Percentiles rank a stretch among this genome's conserved stretches.
phyloP scores from a whole-genome alignment of 331 rosid species.

The Cydonia oblonga region DNA sequence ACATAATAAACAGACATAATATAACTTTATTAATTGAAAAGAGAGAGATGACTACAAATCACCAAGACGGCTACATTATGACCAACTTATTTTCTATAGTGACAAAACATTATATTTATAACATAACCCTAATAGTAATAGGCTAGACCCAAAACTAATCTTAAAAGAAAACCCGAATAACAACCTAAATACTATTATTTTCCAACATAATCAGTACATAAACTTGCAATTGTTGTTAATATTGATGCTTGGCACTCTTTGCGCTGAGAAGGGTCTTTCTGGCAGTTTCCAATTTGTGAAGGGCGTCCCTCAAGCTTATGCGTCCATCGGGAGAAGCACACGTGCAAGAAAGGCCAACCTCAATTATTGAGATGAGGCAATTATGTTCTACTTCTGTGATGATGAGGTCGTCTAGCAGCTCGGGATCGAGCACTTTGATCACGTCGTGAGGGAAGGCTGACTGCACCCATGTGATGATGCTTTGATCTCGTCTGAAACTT shows the following conservation, averaged over 20 bases:
- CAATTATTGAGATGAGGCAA: slow-evolving; percentile 27
- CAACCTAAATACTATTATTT: too few relatives aligned
- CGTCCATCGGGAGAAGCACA: slow-evolving; percentile 36
- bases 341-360: slow-evolving; percentile 51
- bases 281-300: slow-evolving; percentile 26
- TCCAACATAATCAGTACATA: not conserved
- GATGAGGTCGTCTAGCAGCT: slow-evolving; percentile 3
- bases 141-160: too few relatives aligned
- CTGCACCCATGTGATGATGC: slow-evolving; percentile 43
- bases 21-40: too few relatives aligned
- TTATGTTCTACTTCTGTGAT: not conserved
- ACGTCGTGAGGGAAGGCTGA: slow-evolving; percentile 30
- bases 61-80: too few relatives aligned
- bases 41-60: too few relatives aligned
- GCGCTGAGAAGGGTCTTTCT: slow-evolving; percentile 23
- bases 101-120: too few relatives aligned
- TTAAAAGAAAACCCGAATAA: too few relatives aligned
- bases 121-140: too few relatives aligned
- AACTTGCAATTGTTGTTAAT: not conserved
- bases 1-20: too few relatives aligned
- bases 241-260: not conserved
- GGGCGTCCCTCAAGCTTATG: slow-evolving; percentile 33
- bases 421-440: slow-evolving; percentile 32
- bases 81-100: too few relatives aligned
- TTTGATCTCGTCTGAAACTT: slow-evolving; percentile 33